Conservation (phyloP, 768 basidiomycete species). For the Lactarius hengduanensis region DNA sequence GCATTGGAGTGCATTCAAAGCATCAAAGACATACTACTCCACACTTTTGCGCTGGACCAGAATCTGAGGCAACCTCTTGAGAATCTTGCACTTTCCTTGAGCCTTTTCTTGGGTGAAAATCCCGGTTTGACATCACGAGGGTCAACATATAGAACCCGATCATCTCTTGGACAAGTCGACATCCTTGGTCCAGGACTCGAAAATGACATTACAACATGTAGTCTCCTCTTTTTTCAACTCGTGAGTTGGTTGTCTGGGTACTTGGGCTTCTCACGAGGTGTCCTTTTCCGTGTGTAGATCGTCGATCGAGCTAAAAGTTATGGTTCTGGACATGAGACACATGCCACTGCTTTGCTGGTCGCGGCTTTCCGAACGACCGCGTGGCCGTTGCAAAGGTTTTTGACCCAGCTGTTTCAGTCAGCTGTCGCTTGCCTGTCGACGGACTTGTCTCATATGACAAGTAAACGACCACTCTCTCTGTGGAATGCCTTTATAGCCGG, state of each 20-base stretch:
- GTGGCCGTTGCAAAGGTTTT: conserved; percentile 63
- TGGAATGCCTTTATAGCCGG: conserved; percentile 76
- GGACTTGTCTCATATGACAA: conserved; percentile 37
- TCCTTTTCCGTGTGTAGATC: conserved; percentile 7
- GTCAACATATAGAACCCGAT: conserved; percentile 14
- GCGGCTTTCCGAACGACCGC: conserved; percentile 59
- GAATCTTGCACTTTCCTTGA: conserved; percentile 28
- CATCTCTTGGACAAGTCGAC: conserved; percentile 28
- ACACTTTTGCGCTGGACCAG: conserved; percentile 22
- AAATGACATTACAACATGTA: conserved; percentile 23
- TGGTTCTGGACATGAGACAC: conserved; percentile 31
- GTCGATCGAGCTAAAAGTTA: conserved; percentile 22
- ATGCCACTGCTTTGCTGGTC: conserved; percentile 54
- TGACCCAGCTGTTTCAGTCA: conserved; percentile 63
- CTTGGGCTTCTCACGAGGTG: neutral
- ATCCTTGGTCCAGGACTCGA: conserved; percentile 28
- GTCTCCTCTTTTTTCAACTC: conserved; percentile 27
- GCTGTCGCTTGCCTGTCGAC: conserved; percentile 63
- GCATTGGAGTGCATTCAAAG: conserved; percentile 28
- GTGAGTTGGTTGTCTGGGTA: conserved; percentile 13
- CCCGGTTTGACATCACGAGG: conserved; percentile 20
- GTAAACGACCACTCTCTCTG: conserved; percentile 40
- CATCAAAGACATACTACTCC: conserved; percentile 25
- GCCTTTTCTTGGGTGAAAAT: conserved; percentile 25
- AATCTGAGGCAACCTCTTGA: conserved; percentile 24